phyloP scores from a whole-genome alignment of 495 filamentous ascomycete species.

The Glarea lozoyensis region DNA sequence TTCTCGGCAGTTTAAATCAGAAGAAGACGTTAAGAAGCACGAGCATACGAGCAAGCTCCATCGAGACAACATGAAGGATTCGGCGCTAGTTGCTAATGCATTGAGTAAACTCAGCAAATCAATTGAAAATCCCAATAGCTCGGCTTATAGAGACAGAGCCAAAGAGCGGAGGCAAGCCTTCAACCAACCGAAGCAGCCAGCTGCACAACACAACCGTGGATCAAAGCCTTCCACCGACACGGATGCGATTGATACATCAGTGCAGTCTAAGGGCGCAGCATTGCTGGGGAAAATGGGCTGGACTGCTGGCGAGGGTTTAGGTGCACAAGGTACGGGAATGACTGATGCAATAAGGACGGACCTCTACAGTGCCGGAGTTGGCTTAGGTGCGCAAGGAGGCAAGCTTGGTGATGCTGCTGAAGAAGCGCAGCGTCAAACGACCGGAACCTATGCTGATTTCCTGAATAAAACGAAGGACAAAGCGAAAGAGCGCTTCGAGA shows the following conservation, averaged over 20 bases:
- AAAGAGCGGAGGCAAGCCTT: slow-evolving; percentile 71
- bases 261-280: slow-evolving; percentile 72
- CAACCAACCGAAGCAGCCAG: slow-evolving; percentile 51
- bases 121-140: slow-evolving; percentile 24
- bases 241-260: slow-evolving; percentile 19
- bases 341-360: slow-evolving; percentile 70
- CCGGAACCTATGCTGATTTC: slow-evolving; percentile 62
- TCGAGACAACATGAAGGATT: slow-evolving; percentile 56
- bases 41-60: slow-evolving; percentile 71
- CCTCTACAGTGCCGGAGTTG: slow-evolving; percentile 75
- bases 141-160: slow-evolving; percentile 72
- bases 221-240: slow-evolving; percentile 2
- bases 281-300: slow-evolving; percentile 90
- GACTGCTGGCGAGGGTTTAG: slow-evolving; percentile 71
- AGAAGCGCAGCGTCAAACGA: slow-evolving; percentile 67
- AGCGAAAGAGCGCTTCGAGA: slow-evolving; percentile 70
- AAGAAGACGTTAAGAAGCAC: slow-evolving; percentile 62
- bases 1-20: slow-evolving; percentile 60
- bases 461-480: slow-evolving; percentile 69
- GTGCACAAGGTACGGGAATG: slow-evolving; percentile 68
- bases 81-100: slow-evolving; percentile 48
- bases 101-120: slow-evolving; percentile 49
- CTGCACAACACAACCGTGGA: slow-evolving; percentile 33
- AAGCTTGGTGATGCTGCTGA: slow-evolving; percentile 77
- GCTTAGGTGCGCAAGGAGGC: slow-evolving; percentile 74